Base-by-base conservation (phyloP, 2,329 filamentous ascomycete genomes). In the Paracorniculantispora psalliotae region DNA sequence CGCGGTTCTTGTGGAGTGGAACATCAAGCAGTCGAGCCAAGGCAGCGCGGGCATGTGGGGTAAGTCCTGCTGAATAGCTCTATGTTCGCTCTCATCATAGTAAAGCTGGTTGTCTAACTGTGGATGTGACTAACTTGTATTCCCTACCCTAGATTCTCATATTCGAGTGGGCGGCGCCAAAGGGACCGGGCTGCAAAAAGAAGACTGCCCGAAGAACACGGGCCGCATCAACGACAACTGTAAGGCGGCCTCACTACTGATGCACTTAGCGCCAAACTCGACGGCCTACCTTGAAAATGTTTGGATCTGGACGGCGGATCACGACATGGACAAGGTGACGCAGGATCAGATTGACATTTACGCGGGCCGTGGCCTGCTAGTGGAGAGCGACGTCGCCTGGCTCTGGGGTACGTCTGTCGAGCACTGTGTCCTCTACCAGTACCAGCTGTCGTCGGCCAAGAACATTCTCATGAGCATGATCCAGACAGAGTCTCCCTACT, bases 1-100 rank as follows among this genome's bases (percentile, higher is more conserved):
- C 57, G 86, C 84, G 6, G 84, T 90, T 61, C 75, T 91, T 63
- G 80, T 91, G 67, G 79, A 91, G 68, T 91, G 87, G 87, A 91
- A 91, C 68, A 75, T 90, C 35, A 7, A 77, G 77, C 15, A 79
- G 77, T n/a, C 65, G 72, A 63, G 71, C 59, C 57, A 79, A 79
- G 63, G 85, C 85, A 30, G 62, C 0, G 66, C 64, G 0, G 66
- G 58, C 10, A 51, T 63, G 52, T 63, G 61, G 62, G 64, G n/a
- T n/a, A n/a, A n/a, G n/a, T n/a, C n/a, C n/a, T n/a, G n/a, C n/a
- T n/a, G n/a, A n/a, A n/a, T n/a, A n/a, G n/a, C n/a, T n/a, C n/a
- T n/a, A n/a, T n/a, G n/a, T n/a, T n/a, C n/a, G n/a, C n/a, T n/a
- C n/a, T n/a, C n/a, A n/a, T n/a, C n/a, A n/a, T n/a, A n/a, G n/a